A percentile compares a stretch with the other conserved stretches of the same genome.
Evolutionary conservation across 805 yeast species (phyloP).

Genomic region (Spathaspora arborariae): DNA sequence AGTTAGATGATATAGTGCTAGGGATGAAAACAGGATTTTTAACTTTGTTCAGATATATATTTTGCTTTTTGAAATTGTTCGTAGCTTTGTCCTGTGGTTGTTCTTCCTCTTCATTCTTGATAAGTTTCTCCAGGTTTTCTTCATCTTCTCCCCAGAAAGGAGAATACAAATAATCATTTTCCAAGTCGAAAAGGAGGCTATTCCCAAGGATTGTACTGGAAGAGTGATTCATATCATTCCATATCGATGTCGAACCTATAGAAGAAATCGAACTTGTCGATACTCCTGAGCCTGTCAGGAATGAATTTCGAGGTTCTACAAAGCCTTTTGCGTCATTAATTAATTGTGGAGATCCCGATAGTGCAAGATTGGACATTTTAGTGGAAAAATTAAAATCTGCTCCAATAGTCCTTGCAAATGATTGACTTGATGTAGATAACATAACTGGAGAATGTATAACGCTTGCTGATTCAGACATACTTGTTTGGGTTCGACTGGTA

Average conservation of each 20-base stretch:
- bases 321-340: not conserved
- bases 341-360: not conserved
- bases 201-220: not conserved
- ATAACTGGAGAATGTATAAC: not conserved
- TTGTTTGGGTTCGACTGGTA: not conserved
- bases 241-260: not conserved
- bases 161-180: conserved; percentile 3
- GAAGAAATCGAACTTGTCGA: not conserved
- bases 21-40: conserved; percentile 18
- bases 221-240: not conserved
- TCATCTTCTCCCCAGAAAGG: conserved; percentile 4
- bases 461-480: not conserved
- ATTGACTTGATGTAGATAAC: not conserved
- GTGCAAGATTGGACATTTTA: not conserved
- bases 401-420: not conserved
- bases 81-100: not conserved
- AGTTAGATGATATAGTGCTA: not conserved
- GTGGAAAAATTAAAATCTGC: not conserved
- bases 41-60: conserved; percentile 13
- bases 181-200: not conserved
- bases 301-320: not conserved
- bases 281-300: not conserved
- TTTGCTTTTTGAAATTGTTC: conserved; percentile 2
- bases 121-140: not conserved
- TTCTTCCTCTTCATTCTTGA: not conserved